These are phyloP conservation scores for Plantago coronopus DNA, from an alignment of 305 asterid genomes.

Conservation along the genomic window DNA sequence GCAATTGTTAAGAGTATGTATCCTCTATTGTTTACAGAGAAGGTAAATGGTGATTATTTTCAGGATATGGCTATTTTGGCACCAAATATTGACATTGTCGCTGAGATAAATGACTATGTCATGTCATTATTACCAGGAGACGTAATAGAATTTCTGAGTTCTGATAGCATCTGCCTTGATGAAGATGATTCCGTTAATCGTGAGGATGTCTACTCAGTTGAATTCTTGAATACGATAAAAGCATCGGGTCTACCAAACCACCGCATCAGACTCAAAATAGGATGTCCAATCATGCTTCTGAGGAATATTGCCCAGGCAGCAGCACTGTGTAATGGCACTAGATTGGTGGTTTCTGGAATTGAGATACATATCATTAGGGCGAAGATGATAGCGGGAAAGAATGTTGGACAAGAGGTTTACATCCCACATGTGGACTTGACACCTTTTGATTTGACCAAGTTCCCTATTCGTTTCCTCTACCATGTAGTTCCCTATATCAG, in stretches of 20 bases:
- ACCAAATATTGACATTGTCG: neutral
- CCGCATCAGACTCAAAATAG: too few species aligned
- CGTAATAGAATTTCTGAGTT: neutral
- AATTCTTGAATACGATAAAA: too few species aligned
- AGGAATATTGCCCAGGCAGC: neutral
- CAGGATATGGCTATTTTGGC: neutral
- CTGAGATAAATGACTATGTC: neutral
- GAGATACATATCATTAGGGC: too few species aligned
- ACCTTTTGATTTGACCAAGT: neutral
- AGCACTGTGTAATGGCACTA: neutral
- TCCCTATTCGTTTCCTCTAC: neutral
- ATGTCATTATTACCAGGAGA: neutral
- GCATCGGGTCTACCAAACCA: too few species aligned
- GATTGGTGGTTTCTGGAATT: too few species aligned
- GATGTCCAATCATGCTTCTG: too few species aligned
- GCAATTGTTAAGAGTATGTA: neutral
- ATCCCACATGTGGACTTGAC: neutral
- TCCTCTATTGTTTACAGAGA: neutral
- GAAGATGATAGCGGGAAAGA: neutral
- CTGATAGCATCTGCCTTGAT: neutral
- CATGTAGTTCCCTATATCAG: neutral
- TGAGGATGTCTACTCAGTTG: neutral
- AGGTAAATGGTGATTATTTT: neutral
- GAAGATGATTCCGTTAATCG: neutral
- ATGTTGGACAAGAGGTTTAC: neutral